A percentile compares a stretch with the other conserved stretches of the same genome.
phyloP scores from a whole-genome alignment of 331 rosid genomes.

The Erythrophleum ivorense region DNA sequence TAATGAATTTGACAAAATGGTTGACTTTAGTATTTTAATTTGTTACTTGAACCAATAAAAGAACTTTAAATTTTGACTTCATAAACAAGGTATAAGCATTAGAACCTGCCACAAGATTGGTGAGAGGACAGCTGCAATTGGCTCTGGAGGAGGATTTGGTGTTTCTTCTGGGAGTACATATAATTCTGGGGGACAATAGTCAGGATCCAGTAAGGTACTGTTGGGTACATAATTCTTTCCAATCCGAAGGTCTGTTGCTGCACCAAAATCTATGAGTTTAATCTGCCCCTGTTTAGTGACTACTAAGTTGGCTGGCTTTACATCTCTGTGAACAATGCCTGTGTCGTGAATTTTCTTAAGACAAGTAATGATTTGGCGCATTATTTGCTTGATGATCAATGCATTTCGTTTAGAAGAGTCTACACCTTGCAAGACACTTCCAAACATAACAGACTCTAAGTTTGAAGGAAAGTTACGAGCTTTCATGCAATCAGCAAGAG shows the following conservation, averaged over 20 bases:
- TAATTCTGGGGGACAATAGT: slow-evolving; percentile 88
- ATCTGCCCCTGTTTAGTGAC: slow-evolving; percentile 81
- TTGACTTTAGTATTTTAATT: background rate
- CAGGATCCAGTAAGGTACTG: slow-evolving; percentile 78
- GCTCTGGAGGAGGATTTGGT: slow-evolving; percentile 92
- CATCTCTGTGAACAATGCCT: slow-evolving; percentile 93
- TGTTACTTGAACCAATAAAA: background rate
- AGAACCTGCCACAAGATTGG: slow-evolving; percentile 95
- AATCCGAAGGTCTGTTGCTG: slow-evolving; percentile 92
- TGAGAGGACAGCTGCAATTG: slow-evolving; percentile 87
- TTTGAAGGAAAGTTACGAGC: slow-evolving; percentile 80
- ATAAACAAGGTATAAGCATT: slow-evolving; percentile 4
- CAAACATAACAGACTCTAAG: slow-evolving; percentile 88
- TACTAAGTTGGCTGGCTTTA: slow-evolving; percentile 91
- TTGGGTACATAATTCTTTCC: slow-evolving; percentile 88
- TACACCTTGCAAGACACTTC: slow-evolving; percentile 77
- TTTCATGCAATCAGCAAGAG: slow-evolving; percentile 85
- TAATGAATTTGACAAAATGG: background rate
- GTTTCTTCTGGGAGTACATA: slow-evolving; percentile 94
- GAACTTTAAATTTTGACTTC: slow-evolving; percentile 18
- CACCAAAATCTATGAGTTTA: slow-evolving; percentile 96
- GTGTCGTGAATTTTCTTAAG: slow-evolving; percentile 91
- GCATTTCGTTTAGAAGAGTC: slow-evolving; percentile 75
- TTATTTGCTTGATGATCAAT: slow-evolving; percentile 89
- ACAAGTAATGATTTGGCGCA: slow-evolving; percentile 85